These are phyloP conservation scores for Colletotrichum trifolii DNA, from an alignment of 2,329 filamentous ascomycete species.

Conservation along the genomic window DNA sequence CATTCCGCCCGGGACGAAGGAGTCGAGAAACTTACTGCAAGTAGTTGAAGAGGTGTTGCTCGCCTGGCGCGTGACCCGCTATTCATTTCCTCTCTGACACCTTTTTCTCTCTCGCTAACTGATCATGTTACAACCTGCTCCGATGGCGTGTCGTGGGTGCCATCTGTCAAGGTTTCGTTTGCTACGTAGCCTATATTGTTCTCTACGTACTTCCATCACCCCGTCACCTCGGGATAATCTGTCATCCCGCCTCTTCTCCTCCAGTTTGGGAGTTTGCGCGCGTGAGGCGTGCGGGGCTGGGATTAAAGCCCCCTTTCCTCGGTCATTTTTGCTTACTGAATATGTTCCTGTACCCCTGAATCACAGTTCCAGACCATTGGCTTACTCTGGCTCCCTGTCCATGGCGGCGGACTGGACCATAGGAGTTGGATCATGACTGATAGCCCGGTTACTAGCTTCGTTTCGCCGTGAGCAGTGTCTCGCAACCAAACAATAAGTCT, in stretches of 20 bases:
- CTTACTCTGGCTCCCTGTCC: too few relatives aligned
- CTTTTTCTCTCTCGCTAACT: constrained; percentile 7
- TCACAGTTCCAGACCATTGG: background rate
- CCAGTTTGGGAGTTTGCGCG: background rate
- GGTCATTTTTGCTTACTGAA: background rate
- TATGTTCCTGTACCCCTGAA: constrained; percentile 9
- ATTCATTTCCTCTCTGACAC: constrained; percentile 2
- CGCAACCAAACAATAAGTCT: too few relatives aligned
- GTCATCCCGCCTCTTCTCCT: background rate
- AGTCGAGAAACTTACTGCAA: background rate
- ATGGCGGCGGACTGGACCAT: too few relatives aligned
- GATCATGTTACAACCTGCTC: constrained; percentile 18
- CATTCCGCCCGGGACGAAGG: background rate
- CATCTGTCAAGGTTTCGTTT: constrained; percentile 14
- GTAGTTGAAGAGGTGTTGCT: background rate
- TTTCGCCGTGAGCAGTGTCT: too few relatives aligned
- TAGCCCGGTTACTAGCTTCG: too few relatives aligned
- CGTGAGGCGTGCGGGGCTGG: constrained; percentile 18
- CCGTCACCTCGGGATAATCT: constrained; percentile 1
- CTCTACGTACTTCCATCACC: constrained; percentile 2
- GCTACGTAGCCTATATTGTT: background rate
- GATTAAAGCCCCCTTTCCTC: background rate
- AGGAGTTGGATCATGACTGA: too few relatives aligned
- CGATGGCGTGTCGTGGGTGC: background rate
- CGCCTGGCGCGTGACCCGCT: background rate